Evolutionary conservation across 768 basidiomycete genomes (phyloP), one percentile per base, ranked within the genome.

Genomic region (Lyophyllum shimeji): DNA sequence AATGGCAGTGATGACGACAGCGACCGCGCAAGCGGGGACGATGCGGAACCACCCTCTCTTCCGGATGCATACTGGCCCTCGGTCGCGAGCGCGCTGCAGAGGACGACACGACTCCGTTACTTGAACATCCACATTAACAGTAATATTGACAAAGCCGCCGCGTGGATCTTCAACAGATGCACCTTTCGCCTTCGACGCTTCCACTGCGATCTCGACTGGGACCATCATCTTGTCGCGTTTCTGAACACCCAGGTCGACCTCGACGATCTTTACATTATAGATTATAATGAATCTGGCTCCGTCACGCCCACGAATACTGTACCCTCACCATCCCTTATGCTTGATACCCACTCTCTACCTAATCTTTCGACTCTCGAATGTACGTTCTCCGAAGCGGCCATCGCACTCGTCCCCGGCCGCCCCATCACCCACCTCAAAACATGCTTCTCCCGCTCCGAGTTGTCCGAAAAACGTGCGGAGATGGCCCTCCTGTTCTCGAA

Each of bases 131-230:
- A 80, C 58, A 68, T 77, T 56, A 66, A 71, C 46, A 68, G 78
- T 57, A 70, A 72, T 55, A 61, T 66, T 15, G 63, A 63, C n/a
- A 63, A 72, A n/a, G 64, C 66, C 13, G 62, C 62, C 12, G 71
- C 76, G 1, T 80, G 77, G 78, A 71, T 79, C 25, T 61, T 81
- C 8, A 49, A 68, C 3, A 69, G 66, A 1, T 78, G 76, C 55
- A 66, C 69, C 0, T 88, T 87, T 61, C 80, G 71, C 29, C 81
- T 89, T n/a, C 77, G 71, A 31, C 75, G 73, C 17, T 85, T 89
- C 56, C 82, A 83, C 59, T 86, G 84, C 63, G 87, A 88, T 64
- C 74, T 89, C 42, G 76, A 79, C 57, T 89, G 87, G 87, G 84
- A 87, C 62, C 55, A 59, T 15, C 63, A 77, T 57, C 81, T 89